Conservation (phyloP, 257 asterid species). For the Verbascum thapsus region DNA sequence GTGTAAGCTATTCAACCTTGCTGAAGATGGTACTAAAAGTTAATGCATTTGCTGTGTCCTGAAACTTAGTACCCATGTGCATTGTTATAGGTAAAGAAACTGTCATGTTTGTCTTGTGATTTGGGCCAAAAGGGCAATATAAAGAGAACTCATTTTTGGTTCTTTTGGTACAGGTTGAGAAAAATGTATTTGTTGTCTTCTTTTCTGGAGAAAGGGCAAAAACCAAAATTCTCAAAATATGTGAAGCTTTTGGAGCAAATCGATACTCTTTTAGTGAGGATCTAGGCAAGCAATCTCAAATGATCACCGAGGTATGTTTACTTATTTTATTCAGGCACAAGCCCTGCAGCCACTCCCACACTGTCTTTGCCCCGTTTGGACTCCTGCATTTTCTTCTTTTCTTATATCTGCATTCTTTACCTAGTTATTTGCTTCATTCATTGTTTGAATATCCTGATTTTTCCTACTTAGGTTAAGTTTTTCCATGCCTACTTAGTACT, state of each 20-base stretch:
- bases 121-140: conserved; percentile 8
- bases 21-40: not conserved
- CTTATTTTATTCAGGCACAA: not conserved
- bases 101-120: conserved; percentile 12
- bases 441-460: conserved; percentile 9
- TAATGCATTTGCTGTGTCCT: conserved; percentile 18
- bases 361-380: not conserved
- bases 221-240: conserved; percentile 86
- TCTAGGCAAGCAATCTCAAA: conserved; percentile 70
- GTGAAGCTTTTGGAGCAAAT: conserved; percentile 99
- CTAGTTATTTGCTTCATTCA: conserved; percentile 10
- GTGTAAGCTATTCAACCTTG: not conserved
- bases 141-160: conserved; percentile 21
- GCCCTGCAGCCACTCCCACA: not conserved
- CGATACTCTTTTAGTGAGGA: conserved; percentile 86
- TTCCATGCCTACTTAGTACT: not conserved
- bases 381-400: conserved; percentile 1
- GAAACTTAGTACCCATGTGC: conserved; percentile 1
- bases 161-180: conserved; percentile 70
- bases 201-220: conserved; percentile 97
- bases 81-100: conserved; percentile 8
- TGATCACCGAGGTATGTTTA: conserved; percentile 67
- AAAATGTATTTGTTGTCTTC: conserved; percentile 84
- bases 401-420: too few relatives aligned
- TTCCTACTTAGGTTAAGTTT: not conserved